Conservation (phyloP, 805 yeast species). For the Torulaspora delbrueckii region DNA sequence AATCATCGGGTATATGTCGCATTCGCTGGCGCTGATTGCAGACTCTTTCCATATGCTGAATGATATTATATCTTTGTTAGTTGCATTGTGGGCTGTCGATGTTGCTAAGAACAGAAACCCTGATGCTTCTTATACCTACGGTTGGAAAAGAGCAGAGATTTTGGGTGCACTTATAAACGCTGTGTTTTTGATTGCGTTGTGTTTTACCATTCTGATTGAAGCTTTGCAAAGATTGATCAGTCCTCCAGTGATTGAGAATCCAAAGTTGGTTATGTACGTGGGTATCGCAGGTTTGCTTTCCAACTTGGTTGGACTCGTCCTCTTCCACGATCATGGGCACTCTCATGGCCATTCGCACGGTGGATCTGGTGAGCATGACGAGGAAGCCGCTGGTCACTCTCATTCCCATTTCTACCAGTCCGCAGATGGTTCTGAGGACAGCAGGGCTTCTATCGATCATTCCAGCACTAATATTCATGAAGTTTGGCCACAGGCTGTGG, state of each 20-base stretch:
- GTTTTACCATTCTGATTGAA: constrained; percentile 87
- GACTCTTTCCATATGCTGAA: constrained; percentile 97
- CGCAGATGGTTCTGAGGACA: constrained; percentile 21
- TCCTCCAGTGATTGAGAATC: constrained; percentile 75
- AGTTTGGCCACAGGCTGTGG: constrained; percentile 28
- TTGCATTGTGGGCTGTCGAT: constrained; percentile 94
- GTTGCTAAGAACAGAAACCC: constrained; percentile 80
- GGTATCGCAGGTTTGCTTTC: constrained; percentile 81
- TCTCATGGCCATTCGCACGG: constrained; percentile 44
- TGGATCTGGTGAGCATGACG: constrained; percentile 16
- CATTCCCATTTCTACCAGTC: constrained; percentile 23
- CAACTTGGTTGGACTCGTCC: constrained; percentile 73
- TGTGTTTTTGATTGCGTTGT: constrained; percentile 84
- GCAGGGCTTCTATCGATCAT: constrained; percentile 9
- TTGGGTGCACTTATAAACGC: constrained; percentile 93
- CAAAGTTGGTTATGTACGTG: constrained; percentile 74
- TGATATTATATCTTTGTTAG: constrained; percentile 81
- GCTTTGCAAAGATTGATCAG: constrained; percentile 84
- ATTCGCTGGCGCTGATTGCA: constrained; percentile 90
- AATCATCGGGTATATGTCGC: constrained; percentile 82
- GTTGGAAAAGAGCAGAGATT: constrained; percentile 97
- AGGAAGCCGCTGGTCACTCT: constrained; percentile 21
- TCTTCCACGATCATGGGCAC: constrained; percentile 86
- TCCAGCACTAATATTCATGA: constrained; percentile 18
- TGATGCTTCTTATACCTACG: constrained; percentile 87